A percentile compares a stretch with the other conserved stretches of the same genome.
Conservation (phyloP, 768 basidiomycete genomes). For the Artomyces pyxidatus region DNA sequence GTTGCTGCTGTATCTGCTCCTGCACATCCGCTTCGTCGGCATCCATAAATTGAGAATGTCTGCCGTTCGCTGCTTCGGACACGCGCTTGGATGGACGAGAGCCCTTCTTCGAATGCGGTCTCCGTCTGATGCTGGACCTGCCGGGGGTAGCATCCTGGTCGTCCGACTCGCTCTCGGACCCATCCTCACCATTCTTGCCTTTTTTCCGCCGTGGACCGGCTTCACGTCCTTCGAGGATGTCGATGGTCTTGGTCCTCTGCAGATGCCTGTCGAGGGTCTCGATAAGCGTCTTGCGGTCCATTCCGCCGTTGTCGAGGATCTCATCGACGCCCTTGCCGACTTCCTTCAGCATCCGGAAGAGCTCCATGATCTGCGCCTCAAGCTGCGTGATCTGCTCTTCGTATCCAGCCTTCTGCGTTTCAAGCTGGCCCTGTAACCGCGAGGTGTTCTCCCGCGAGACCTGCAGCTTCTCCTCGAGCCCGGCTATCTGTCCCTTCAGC, state of each 20-base stretch:
- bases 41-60: constrained; percentile 82
- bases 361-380: constrained; percentile 86
- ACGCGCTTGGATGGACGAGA: constrained; percentile 28
- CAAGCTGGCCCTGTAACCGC: constrained; percentile 69
- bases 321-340: constrained; percentile 69
- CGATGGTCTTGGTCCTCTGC: constrained; percentile 77
- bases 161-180: constrained; percentile 35
- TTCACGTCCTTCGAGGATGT: constrained; percentile 72
- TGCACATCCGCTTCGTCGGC: constrained; percentile 78
- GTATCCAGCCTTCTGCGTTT: constrained; percentile 68
- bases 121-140: constrained; percentile 38
- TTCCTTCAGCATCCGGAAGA: constrained; percentile 91
- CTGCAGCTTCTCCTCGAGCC: constrained; percentile 69
- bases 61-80: constrained; percentile 39
- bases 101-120: constrained; percentile 25
- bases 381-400: constrained; percentile 84
- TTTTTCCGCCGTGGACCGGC: constrained; percentile 18
- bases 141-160: constrained; percentile 52
- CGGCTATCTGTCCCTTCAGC: constrained; percentile 62
- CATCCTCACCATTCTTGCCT: constrained; percentile 25
- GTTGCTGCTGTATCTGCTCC: constrained; percentile 81
- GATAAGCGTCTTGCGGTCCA: constrained; percentile 79
- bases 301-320: constrained; percentile 52
- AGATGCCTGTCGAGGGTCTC: constrained; percentile 74
- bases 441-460: constrained; percentile 74